These are phyloP conservation scores for Entomortierella chlamydospora DNA, from an alignment of 192 early-diverging fungal species.

Conservation along the genomic window DNA sequence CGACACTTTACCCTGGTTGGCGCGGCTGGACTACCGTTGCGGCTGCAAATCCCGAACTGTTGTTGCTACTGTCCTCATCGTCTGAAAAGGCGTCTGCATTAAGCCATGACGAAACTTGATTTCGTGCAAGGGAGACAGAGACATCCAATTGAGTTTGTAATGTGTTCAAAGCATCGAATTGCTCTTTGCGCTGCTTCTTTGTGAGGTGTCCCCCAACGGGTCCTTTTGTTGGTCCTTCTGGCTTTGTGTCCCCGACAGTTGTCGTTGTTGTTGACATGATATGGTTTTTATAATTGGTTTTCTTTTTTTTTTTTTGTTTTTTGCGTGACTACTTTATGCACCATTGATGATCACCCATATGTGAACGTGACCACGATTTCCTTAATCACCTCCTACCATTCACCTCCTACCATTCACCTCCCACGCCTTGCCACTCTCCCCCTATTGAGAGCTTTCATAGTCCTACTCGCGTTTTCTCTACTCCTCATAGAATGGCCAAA, in stretches of 20 bases:
- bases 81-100: slow-evolving; percentile 51
- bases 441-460: no score
- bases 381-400: no score
- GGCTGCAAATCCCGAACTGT: slow-evolving; percentile 7
- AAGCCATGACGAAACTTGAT: slow-evolving; percentile 63
- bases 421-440: no score
- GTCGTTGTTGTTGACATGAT: slow-evolving; percentile 12
- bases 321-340: not conserved
- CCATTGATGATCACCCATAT: no score
- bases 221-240: slow-evolving; percentile 3
- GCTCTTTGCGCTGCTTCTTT: slow-evolving; percentile 56
- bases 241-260: not conserved
- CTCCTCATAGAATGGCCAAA: no score
- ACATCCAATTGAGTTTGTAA: slow-evolving; percentile 66
- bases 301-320: not conserved
- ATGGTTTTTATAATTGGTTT: not conserved
- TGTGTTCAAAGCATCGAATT: slow-evolving; percentile 56
- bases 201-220: slow-evolving; percentile 31
- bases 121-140: slow-evolving; percentile 57
- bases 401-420: no score
- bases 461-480: no score
- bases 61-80: slow-evolving; percentile 47
- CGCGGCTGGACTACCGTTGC: slow-evolving; percentile 24
- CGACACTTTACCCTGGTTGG: slow-evolving; percentile 43
- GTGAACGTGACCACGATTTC: no score